A percentile compares a stretch with the other conserved stretches of the same genome.
Evolutionary conservation across 2,329 filamentous ascomycete genomes (phyloP).

Genomic region (Endoconidiophora laricicola): DNA sequence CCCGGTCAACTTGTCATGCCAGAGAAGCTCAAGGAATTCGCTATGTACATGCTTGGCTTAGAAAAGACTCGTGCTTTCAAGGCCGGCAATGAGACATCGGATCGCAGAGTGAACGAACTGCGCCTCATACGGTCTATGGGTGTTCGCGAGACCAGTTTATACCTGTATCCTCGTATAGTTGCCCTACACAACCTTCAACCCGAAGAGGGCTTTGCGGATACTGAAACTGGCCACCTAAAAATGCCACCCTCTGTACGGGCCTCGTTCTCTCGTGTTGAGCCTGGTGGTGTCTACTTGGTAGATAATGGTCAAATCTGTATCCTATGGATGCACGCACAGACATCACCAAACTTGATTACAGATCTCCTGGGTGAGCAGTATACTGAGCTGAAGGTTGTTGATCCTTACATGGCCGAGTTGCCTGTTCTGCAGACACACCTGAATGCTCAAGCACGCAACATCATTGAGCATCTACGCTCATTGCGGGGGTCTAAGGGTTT

Average conservation of each 20-base stretch:
- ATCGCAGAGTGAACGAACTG: conserved; percentile 81
- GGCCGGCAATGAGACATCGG: conserved; percentile 75
- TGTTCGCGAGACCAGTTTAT: conserved; percentile 67
- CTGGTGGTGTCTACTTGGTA: conserved; percentile 84
- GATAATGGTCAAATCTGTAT: conserved; percentile 89
- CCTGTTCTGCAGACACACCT: conserved; percentile 82
- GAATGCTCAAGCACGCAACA: conserved; percentile 87
- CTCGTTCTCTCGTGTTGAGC: conserved; percentile 75
- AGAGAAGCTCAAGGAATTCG: conserved; percentile 88
- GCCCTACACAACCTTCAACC: conserved; percentile 77
- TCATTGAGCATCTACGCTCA: conserved; percentile 69
- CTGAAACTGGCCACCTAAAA: conserved; percentile 67
- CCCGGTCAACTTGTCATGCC: conserved; percentile 88
- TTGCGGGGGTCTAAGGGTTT: conserved; percentile 75
- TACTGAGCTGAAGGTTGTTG: conserved; percentile 48
- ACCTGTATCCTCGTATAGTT: conserved; percentile 89
- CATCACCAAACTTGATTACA: conserved; percentile 75
- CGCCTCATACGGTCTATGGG: conserved; percentile 82
- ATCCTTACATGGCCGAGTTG: conserved; percentile 63
- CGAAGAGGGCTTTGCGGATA: conserved; percentile 80
- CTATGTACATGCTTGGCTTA: conserved; percentile 86
- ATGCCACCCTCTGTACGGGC: conserved; percentile 68
- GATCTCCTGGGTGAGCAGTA: conserved; percentile 77
- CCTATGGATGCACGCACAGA: conserved; percentile 82
- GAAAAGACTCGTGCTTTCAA: conserved; percentile 89